Conservation (phyloP, 768 basidiomycete species). For the Trametes elegans region DNA sequence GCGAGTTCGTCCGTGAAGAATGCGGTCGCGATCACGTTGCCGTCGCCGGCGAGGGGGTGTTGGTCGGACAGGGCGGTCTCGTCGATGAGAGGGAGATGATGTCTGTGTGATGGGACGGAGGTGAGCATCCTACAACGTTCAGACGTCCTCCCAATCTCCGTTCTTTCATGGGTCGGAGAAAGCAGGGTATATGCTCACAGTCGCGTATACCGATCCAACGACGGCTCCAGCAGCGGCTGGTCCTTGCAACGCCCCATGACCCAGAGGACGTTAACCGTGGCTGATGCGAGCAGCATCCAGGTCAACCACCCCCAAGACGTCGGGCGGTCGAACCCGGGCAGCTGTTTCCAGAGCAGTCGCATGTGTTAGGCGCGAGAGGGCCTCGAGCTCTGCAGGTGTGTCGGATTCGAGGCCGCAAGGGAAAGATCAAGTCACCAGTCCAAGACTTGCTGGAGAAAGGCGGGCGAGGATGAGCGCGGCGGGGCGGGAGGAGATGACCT, state of each 20-base stretch:
- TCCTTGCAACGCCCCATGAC: not conserved
- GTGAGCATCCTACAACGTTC: not conserved
- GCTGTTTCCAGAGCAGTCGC: slow-evolving; percentile 1
- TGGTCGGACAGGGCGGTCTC: not conserved
- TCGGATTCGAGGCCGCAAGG: too few relatives aligned
- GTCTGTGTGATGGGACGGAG: not conserved
- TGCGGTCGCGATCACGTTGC: slow-evolving; percentile 30
- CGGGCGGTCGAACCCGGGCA: not conserved
- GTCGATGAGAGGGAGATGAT: slow-evolving; percentile 8
- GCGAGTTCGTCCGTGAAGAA: slow-evolving; percentile 34
- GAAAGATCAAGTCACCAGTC: too few relatives aligned
- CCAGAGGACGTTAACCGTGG: slow-evolving; percentile 14
- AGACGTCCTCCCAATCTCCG: not conserved
- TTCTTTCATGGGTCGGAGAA: not conserved
- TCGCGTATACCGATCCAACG: slow-evolving; percentile 4
- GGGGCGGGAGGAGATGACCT: too few relatives aligned
- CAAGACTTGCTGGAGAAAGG: too few relatives aligned
- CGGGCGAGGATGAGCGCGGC: too few relatives aligned
- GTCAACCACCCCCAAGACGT: slow-evolving; percentile 4
- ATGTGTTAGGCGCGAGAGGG: too few relatives aligned
- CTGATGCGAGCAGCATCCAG: slow-evolving; percentile 4
- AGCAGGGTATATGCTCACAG: slow-evolving; percentile 11
- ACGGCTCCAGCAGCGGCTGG: not conserved
- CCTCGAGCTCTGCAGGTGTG: too few relatives aligned
- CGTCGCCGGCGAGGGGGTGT: not conserved